Conservation (phyloP, 139 green algal species). For the Picocystis salinarum region DNA sequence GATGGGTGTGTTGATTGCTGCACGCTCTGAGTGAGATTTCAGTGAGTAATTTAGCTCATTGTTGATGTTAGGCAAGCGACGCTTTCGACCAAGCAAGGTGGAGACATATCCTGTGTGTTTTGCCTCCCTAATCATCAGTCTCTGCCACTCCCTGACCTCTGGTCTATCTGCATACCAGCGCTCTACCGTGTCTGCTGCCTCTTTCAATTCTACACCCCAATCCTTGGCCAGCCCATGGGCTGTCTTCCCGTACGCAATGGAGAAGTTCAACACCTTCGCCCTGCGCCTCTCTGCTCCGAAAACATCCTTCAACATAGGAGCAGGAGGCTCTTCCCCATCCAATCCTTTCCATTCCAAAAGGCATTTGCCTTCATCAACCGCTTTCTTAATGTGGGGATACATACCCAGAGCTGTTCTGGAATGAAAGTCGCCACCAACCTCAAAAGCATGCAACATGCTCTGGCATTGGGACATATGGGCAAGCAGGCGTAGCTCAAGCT, state of each 20-base stretch:
- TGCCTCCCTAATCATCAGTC: constrained; percentile 1
- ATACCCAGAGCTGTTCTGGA: constrained; percentile 61
- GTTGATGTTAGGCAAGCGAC: constrained; percentile 48
- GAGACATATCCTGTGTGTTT: constrained; percentile 31
- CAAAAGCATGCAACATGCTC: constrained; percentile 75
- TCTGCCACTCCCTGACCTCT: constrained; percentile 27
- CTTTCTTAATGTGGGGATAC: constrained; percentile 86
- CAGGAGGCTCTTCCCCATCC: constrained; percentile 10
- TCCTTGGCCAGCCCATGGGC: constrained; percentile 81
- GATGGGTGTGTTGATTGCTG: constrained; percentile 96
- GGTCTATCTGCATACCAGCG: constrained; percentile 56
- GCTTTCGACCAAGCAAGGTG: constrained; percentile 66
- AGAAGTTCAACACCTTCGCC: constrained; percentile 95
- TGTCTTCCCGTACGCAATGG: constrained; percentile 96
- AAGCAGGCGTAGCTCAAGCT: constrained; percentile 94
- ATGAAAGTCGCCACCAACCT: constrained; percentile 89
- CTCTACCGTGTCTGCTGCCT: constrained; percentile 74
- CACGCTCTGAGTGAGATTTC: constrained; percentile 32
- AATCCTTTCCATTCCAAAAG: constrained; percentile 20
- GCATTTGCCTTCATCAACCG: constrained; percentile 39
- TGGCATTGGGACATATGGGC: constrained; percentile 80
- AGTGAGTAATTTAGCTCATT: not conserved
- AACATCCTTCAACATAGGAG: constrained; percentile 78
- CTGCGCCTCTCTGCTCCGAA: constrained; percentile 49
- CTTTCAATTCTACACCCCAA: constrained; percentile 53